These are phyloP conservation scores for Talaromyces sp. DNA, from an alignment of 2,329 filamentous ascomycete species.

Conservation along the genomic window DNA sequence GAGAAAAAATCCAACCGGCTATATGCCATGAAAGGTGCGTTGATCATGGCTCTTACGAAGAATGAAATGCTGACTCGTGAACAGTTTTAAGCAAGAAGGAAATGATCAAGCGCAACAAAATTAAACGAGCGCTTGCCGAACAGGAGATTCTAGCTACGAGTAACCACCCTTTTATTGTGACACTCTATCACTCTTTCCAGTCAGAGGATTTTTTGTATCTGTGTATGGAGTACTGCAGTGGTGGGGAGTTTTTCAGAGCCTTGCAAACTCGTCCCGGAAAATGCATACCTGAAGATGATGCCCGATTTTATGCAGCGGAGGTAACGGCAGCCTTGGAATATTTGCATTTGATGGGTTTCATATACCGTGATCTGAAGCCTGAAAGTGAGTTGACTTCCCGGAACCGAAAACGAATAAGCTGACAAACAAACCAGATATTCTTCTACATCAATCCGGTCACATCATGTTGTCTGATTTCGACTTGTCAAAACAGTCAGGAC, in stretches of 20 bases:
- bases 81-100: constrained; percentile 97
- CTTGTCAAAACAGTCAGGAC: constrained; percentile 93
- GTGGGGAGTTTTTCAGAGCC: constrained; percentile 96
- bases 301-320: constrained; percentile 94
- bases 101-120: constrained; percentile 99
- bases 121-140: constrained; percentile 94
- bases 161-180: constrained; percentile 99
- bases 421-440: constrained; percentile 65
- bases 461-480: constrained; percentile 99
- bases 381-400: constrained; percentile 65
- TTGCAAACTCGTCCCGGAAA: constrained; percentile 95
- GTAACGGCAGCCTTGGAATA: constrained; percentile 96
- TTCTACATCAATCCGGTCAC: constrained; percentile 97
- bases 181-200: constrained; percentile 97
- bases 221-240: constrained; percentile 99
- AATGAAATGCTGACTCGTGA: constrained; percentile 37
- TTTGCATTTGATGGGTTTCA: constrained; percentile 97
- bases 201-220: constrained; percentile 97
- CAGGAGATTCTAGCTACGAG: constrained; percentile 97
- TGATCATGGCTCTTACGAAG: not conserved
- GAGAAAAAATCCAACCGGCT: constrained; percentile 96
- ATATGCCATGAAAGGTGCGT: constrained; percentile 96
- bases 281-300: constrained; percentile 94
- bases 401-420: not conserved
- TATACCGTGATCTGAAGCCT: constrained; percentile 95